These are phyloP conservation scores for Diaporthe citriasiana DNA, from an alignment of 2,329 filamentous ascomycete species.

Conservation along the genomic window DNA sequence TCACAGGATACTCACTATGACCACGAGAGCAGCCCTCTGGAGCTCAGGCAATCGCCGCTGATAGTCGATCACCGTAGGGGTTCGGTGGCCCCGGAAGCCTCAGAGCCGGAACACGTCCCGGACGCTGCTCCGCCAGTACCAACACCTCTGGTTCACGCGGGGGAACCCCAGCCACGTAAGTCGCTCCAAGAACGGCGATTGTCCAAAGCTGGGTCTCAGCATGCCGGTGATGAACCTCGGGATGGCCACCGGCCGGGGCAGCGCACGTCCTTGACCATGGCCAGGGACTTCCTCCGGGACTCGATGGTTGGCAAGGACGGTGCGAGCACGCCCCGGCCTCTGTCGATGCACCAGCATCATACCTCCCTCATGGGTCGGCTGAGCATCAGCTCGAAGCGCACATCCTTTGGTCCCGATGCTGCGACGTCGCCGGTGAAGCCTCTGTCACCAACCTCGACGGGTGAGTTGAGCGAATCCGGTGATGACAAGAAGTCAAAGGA, in stretches of 20 bases:
- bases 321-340: constrained; percentile 53
- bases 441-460: constrained; percentile 58
- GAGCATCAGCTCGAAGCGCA: constrained; percentile 75
- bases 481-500: constrained; percentile 59
- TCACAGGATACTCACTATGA: constrained; percentile 58
- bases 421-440: constrained; percentile 49
- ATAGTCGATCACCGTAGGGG: constrained; percentile 69
- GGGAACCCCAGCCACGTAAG: constrained; percentile 54
- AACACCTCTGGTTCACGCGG: constrained; percentile 39
- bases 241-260: constrained; percentile 56
- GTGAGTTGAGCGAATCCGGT: constrained; percentile 62
- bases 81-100: constrained; percentile 44
- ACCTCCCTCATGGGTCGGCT: constrained; percentile 70
- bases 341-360: constrained; percentile 60
- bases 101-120: constrained; percentile 48
- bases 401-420: constrained; percentile 64
- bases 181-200: constrained; percentile 64
- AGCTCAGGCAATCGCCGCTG: constrained; percentile 72
- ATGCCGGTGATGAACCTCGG: constrained; percentile 25
- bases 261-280: constrained; percentile 71
- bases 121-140: constrained; percentile 44
- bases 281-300: constrained; percentile 71
- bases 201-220: constrained; percentile 54
- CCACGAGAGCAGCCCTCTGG: constrained; percentile 59
- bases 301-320: constrained; percentile 60